A percentile compares a stretch with the other conserved stretches of the same genome.
These are phyloP conservation scores for Helichrysum umbraculigerum DNA, from an alignment of 129 eudicot genomes.

Conservation along the genomic window DNA sequence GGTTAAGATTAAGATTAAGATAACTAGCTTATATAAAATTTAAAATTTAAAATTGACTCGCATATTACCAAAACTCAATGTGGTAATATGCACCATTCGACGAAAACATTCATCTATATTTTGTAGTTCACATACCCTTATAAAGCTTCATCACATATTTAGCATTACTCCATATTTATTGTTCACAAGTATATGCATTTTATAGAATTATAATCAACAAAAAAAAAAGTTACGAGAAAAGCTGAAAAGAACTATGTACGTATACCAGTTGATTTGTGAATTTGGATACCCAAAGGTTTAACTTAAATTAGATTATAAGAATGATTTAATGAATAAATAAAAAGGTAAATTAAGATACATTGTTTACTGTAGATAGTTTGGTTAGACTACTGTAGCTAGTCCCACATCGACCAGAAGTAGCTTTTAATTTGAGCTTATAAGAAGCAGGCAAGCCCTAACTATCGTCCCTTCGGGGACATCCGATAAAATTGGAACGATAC, in stretches of 20 bases:
- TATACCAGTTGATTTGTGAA: too few relatives aligned
- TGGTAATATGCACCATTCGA: too few relatives aligned
- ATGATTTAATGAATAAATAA: too few relatives aligned
- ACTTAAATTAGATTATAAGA: too few relatives aligned
- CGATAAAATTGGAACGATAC: conserved; percentile 45
- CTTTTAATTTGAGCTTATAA: accelerated
- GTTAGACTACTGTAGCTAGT: not conserved
- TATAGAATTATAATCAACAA: not conserved
- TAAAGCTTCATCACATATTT: not conserved
- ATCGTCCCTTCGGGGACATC: conserved; percentile 35
- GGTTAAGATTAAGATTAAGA: too few relatives aligned
- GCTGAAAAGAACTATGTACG: too few relatives aligned
- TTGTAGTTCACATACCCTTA: not conserved
- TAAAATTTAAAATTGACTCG: too few relatives aligned
- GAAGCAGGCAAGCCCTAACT: not conserved
- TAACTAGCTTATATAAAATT: too few relatives aligned
- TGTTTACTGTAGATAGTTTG: not conserved
- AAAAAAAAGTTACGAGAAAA: not conserved
- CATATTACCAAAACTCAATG: too few relatives aligned
- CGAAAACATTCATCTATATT: conserved; percentile 30
- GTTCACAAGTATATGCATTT: not conserved
- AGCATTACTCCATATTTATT: too few relatives aligned
- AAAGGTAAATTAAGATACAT: not conserved
- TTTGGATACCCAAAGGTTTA: not conserved
- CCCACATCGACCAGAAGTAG: conserved; percentile 5